Evolutionary conservation across 169 alveolate genomes (phyloP).

Genomic region (Plasmodium reichenowi): DNA sequence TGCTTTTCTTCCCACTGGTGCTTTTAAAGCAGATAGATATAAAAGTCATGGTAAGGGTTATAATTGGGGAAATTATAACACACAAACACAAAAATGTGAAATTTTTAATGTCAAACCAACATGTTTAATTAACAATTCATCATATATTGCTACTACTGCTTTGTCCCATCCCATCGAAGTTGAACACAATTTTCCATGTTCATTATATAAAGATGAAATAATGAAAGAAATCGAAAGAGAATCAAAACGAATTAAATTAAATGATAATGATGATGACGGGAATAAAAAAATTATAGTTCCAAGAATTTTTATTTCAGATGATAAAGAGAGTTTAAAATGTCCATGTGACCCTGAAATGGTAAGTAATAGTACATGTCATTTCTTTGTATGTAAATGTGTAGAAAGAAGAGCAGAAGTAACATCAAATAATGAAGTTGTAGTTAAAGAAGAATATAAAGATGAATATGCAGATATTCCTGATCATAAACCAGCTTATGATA

Average conservation of each 20-base stretch:
- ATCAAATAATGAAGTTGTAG: slow-evolving; percentile 37
- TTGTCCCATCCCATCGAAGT: slow-evolving; percentile 81
- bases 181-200: slow-evolving; percentile 81
- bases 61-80: slow-evolving; percentile 85
- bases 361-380: slow-evolving; percentile 26
- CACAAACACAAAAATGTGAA: slow-evolving; percentile 62
- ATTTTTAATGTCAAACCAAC: slow-evolving; percentile 79
- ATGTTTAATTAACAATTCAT: slow-evolving; percentile 80
- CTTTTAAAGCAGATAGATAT: slow-evolving; percentile 34
- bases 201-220: slow-evolving; percentile 72
- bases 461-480: not conserved
- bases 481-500: not conserved
- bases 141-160: slow-evolving; percentile 82
- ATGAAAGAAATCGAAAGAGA: slow-evolving; percentile 16
- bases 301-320: slow-evolving; percentile 75
- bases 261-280: slow-evolving; percentile 2
- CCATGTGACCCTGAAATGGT: slow-evolving; percentile 55
- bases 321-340: slow-evolving; percentile 39
- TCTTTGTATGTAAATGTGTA: slow-evolving; percentile 53
- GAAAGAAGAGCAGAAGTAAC: slow-evolving; percentile 39
- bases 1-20: slow-evolving; percentile 75
- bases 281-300: slow-evolving; percentile 32
- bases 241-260: slow-evolving; percentile 1
- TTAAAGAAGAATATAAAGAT: slow-evolving; percentile 29
- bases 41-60: slow-evolving; percentile 82